Conservation (phyloP, 2,329 filamentous ascomycete genomes). For the Aspergillus flavus region DNA sequence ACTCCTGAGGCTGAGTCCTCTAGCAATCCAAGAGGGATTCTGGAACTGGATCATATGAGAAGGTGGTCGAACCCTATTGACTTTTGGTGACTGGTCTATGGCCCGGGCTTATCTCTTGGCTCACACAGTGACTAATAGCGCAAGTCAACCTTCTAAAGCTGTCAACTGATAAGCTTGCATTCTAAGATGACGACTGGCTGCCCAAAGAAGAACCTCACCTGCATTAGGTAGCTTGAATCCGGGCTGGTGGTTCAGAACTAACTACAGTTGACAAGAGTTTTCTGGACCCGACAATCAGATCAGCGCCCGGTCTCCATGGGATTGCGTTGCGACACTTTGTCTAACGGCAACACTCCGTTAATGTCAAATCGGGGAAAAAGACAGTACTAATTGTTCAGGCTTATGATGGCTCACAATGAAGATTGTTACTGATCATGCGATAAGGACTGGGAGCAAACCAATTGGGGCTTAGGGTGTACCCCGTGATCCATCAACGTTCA, state of each 20-base stretch:
- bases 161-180: constrained; percentile 18
- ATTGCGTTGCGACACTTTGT: background rate
- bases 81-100: background rate
- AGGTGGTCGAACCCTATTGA: background rate
- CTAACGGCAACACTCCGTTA: background rate
- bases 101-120: constrained; percentile 10
- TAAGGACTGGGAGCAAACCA: background rate
- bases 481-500: background rate
- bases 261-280: background rate
- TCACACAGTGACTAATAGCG: constrained; percentile 8
- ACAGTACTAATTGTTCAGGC: background rate
- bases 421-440: constrained; percentile 8
- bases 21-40: background rate
- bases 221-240: background rate
- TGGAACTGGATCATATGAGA: background rate
- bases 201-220: background rate
- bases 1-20: background rate
- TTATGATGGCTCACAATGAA: constrained; percentile 8
- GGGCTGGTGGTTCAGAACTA: background rate
- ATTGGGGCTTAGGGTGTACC: background rate
- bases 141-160: constrained; percentile 2
- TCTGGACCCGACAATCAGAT: background rate
- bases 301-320: background rate
- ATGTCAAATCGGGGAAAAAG: background rate
- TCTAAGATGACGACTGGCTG: background rate